phyloP scores from a whole-genome alignment of 805 yeast genomes.

The Suhomyces emberorum region DNA sequence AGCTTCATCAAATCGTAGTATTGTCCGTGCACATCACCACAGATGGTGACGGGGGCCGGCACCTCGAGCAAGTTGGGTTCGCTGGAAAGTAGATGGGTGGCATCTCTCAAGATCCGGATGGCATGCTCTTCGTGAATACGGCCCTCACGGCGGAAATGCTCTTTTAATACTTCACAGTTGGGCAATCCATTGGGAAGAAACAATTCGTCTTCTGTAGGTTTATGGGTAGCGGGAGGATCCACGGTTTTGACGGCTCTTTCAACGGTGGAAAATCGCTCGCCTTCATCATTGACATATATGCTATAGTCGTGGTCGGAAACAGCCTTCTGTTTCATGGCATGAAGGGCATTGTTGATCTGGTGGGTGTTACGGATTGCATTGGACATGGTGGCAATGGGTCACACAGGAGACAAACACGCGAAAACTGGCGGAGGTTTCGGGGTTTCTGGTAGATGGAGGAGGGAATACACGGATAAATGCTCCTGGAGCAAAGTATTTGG shows the following conservation, averaged over 20 bases:
- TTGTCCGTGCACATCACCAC: slow-evolving; percentile 98
- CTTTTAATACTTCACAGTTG: slow-evolving; percentile 62
- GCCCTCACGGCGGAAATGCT: slow-evolving; percentile 80
- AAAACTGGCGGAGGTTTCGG: too few species aligned
- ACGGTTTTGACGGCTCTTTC: slow-evolving; percentile 58
- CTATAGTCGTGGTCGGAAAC: slow-evolving; percentile 37
- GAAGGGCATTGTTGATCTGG: slow-evolving; percentile 63
- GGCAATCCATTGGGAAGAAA: slow-evolving; percentile 67
- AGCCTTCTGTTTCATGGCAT: slow-evolving; percentile 51
- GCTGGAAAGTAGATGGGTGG: slow-evolving; percentile 55
- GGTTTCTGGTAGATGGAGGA: slow-evolving; percentile 2
- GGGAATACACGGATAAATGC: not conserved
- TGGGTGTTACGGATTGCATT: slow-evolving; percentile 36
- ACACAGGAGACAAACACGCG: too few species aligned
- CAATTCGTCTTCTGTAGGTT: slow-evolving; percentile 67
- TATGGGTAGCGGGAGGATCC: slow-evolving; percentile 59
- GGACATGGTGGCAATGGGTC: too few species aligned
- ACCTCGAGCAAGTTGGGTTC: slow-evolving; percentile 82
- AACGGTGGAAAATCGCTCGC: slow-evolving; percentile 50
- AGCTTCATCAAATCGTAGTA: slow-evolving; percentile 84
- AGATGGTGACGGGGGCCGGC: slow-evolving; percentile 91
- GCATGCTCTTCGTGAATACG: slow-evolving; percentile 71
- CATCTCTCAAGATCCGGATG: slow-evolving; percentile 57
- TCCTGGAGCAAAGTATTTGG: too few species aligned
- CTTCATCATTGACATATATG: slow-evolving; percentile 53